Conservation (phyloP, 108 stramenopile genomes). For the Chaetoceros muelleri region DNA sequence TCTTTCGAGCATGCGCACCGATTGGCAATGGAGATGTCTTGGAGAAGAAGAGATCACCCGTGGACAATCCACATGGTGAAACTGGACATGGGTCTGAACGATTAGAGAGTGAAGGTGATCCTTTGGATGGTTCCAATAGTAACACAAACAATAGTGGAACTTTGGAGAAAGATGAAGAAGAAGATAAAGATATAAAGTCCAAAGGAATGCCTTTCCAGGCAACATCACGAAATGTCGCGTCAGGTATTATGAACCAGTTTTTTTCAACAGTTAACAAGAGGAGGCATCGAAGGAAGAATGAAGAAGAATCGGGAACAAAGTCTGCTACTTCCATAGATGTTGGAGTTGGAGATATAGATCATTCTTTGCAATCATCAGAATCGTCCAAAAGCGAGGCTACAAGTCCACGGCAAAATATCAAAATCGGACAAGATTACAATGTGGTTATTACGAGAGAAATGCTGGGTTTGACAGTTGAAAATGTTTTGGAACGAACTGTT, state of each 20-base stretch:
- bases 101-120: not conserved
- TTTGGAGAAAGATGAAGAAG: not conserved
- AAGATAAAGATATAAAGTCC: not conserved
- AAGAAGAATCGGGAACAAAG: not conserved
- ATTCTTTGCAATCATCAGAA: not conserved
- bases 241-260: not conserved
- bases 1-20: not conserved
- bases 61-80: not conserved
- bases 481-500: slow-evolving; percentile 82
- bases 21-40: too few species aligned
- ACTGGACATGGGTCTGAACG: too few species aligned
- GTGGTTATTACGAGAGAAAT: slow-evolving; percentile 73
- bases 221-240: not conserved
- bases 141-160: not conserved
- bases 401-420: not conserved
- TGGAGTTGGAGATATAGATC: too few species aligned
- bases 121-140: too few species aligned
- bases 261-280: not conserved
- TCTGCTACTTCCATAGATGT: too few species aligned
- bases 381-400: not conserved
- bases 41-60: too few species aligned
- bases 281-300: not conserved
- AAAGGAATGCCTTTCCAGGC: not conserved
- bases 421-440: slow-evolving; percentile 32
- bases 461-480: slow-evolving; percentile 85